Evolutionary conservation across 495 filamentous ascomycete species (phyloP), one percentile per base, ranked within the genome.

Genomic region (Penicillium cataractarum): DNA sequence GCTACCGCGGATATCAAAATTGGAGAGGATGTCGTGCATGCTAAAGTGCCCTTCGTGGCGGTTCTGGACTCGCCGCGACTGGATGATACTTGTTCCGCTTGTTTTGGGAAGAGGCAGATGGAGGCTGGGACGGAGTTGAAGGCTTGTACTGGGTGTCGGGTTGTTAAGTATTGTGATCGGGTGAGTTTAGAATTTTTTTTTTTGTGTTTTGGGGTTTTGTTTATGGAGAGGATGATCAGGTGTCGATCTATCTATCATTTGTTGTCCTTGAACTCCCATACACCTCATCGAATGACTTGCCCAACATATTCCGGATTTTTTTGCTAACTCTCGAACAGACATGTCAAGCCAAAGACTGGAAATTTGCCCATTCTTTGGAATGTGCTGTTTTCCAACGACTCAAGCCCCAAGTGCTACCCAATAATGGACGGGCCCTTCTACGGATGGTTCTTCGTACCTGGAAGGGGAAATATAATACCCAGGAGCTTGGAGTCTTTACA

Each of bases 131-230:
- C 60, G 33, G 63, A 70, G n/a, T 57, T 89, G 27, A 84, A 80
- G 62, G 79, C 76, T 29, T 92, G 90, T 71, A 78, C 78, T 0
- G 84, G 83, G 0, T 92, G 90, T 73, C 82, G 78, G 52, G 74
- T 82, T 13, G 82, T 87, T 0, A 83, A 80, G 59, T 92, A 90
- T 71, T 92, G 90, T 70, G 81, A 82, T 51, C 86, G 85, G 80
- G 87, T 89, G 65, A 53, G 79, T 75, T 42, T 35, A n/a, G 13
- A 51, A 50, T 24, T 52, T 49, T 32, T 26, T 2, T 42, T 53
- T 61, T 66, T 15, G 6, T 27, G 0, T 42, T 19, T 31, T 54
- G 44, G 19, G 19, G 3, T 29, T 42, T 2, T 33, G 10, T 50
- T 27, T 0, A 27, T 17, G 39, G 39, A 42, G n/a, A 3, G 21